Conservation (phyloP, 179 eudicot species). For the Camellia oleifera region DNA sequence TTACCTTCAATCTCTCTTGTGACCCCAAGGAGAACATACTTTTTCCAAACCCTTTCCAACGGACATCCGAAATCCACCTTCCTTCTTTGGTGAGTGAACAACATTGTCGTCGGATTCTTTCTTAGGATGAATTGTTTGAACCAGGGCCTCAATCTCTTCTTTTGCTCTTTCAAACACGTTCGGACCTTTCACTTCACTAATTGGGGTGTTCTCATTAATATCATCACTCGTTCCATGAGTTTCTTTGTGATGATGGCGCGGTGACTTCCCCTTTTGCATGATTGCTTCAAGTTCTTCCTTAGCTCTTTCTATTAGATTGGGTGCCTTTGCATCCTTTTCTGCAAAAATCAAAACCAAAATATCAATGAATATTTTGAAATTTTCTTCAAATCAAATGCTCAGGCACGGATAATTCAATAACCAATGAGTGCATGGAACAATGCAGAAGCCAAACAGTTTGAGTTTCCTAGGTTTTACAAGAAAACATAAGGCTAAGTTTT, state of each 20-base stretch:
- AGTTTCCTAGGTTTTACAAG: too few relatives aligned
- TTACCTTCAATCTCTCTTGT: conserved; percentile 27
- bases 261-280: conserved; percentile 39
- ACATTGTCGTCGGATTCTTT: conserved; percentile 22
- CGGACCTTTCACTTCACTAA: conserved; percentile 70
- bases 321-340: conserved; percentile 41
- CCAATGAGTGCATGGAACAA: too few relatives aligned
- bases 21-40: conserved; percentile 30
- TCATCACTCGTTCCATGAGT: conserved; percentile 79
- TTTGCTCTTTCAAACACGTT: conserved; percentile 61
- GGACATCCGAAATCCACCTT: conserved; percentile 22
- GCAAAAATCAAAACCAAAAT: conserved; percentile 10
- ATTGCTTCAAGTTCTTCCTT: conserved; percentile 45
- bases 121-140: conserved; percentile 42
- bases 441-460: too few relatives aligned
- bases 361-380: not conserved
- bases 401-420: too few relatives aligned
- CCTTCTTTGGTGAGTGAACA: conserved; percentile 20
- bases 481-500: too few relatives aligned
- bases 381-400: not conserved
- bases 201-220: conserved; percentile 62
- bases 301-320: conserved; percentile 31
- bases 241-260: conserved; percentile 67
- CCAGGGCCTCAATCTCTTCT: conserved; percentile 56
- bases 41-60: conserved; percentile 34